Evolutionary conservation across 163 green algal genomes (phyloP).

Genomic region (Scenedesmus sp.): DNA sequence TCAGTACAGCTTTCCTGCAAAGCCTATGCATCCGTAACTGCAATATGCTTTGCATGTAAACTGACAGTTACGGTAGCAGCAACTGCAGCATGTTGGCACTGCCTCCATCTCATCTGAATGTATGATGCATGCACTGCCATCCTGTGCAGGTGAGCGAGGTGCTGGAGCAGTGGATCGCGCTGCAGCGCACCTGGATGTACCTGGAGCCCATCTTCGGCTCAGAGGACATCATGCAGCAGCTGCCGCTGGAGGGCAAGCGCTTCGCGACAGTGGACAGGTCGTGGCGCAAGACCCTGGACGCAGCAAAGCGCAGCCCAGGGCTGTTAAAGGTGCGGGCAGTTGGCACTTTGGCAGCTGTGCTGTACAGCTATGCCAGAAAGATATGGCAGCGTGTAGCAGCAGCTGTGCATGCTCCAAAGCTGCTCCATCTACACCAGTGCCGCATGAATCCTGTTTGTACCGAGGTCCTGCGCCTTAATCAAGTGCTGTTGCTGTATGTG

Average conservation of each 20-base stretch:
- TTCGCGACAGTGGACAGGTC: slow-evolving; percentile 86
- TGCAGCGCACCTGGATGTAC: slow-evolving; percentile 92
- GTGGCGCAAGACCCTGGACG: slow-evolving; percentile 82
- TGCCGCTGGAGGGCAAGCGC: slow-evolving; percentile 88
- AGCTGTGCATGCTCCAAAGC: not conserved
- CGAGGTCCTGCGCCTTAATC: not conserved
- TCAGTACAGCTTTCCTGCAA: not conserved
- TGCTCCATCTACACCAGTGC: not conserved
- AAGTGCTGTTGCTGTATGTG: not conserved
- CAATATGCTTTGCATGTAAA: not conserved
- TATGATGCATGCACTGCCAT: not conserved
- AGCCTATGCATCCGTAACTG: not conserved
- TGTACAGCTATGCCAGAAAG: not conserved
- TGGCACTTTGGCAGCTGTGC: not conserved
- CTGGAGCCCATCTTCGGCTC: slow-evolving; percentile 90
- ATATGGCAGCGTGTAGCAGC: not conserved
- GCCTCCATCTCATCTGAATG: not conserved
- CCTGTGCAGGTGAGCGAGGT: slow-evolving; percentile 67
- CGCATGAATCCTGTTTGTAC: not conserved
- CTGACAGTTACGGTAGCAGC: not conserved
- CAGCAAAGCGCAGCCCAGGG: slow-evolving; percentile 69
- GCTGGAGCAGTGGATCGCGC: slow-evolving; percentile 83
- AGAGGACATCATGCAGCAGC: slow-evolving; percentile 90
- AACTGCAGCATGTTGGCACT: not conserved
- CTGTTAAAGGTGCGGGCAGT: slow-evolving; percentile 70